Base-by-base conservation (phyloP, 345 rosid genomes). In the Dovyalis caffra region DNA sequence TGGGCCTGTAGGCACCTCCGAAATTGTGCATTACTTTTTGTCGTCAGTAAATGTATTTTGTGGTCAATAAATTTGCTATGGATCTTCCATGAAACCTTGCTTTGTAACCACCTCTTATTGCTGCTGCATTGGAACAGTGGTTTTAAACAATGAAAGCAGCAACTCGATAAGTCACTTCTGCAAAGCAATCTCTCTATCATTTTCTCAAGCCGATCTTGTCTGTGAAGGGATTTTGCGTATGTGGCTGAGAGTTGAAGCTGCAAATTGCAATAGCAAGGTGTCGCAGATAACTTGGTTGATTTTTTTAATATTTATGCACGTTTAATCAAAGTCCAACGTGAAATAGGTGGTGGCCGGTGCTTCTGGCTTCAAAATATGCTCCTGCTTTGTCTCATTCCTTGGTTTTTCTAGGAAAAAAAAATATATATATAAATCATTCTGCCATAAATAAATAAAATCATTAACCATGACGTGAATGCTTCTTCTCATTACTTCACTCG, bases 31-130 rank as follows among this genome's bases (percentile, higher is more conserved):
- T n/a, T n/a, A n/a, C n/a, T n/a, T n/a, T n/a, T n/a, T n/a, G n/a
- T n/a, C n/a, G n/a, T n/a, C n/a, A n/a, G n/a, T n/a, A n/a, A n/a
- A n/a, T n/a, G n/a, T n/a, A n/a, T n/a, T n/a, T n/a, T n/a, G 33
- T 78, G 37, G 40, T 29, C 47, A 73, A 74, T 74, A 77, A 81
- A 64, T 64, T 34, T 35, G 8, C 26, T 16, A 37, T 56, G 47
- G 70, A 21, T 68, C 58, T 32, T 67, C 66, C 6, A n/a, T 40
- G 60, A 18, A 23, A 47, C 61, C 31, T 51, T 1, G 69, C 18
- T 38, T 63, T 69, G 74, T 49, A 73, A 51, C 68, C 35, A 12
- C 45, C 5, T 0, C 5, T 5, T 28, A 28, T 62, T 64, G 61
- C 23, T 29, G 20, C 2, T 26, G 18, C 65, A 33, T 12, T 40